A percentile compares a stretch with the other conserved stretches of the same genome.
phyloP scores from a whole-genome alignment of 2,329 filamentous ascomycete species.

The Microcyclospora pomicola region DNA sequence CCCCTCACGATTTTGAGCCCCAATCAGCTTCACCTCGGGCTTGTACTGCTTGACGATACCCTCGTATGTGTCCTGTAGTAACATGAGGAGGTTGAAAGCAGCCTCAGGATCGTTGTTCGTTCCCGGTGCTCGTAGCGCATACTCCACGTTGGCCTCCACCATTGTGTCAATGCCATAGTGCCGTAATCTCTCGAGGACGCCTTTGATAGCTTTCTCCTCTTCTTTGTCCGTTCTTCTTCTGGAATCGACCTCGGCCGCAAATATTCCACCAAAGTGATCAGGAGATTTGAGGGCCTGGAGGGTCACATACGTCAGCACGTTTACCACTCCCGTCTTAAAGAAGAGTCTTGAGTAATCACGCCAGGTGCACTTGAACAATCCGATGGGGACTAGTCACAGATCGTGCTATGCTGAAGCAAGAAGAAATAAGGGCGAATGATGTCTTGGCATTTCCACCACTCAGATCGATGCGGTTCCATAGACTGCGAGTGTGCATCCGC shows the following conservation, averaged over 20 bases:
- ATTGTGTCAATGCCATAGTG: constrained; percentile 41
- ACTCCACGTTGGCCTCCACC: constrained; percentile 48
- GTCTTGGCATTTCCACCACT: no score
- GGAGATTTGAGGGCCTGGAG: constrained; percentile 34
- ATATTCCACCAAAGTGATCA: constrained; percentile 50
- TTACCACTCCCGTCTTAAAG: no score
- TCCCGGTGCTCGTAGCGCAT: constrained; percentile 48
- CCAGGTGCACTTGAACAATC: no score
- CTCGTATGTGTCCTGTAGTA: constrained; percentile 69
- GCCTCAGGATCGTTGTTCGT: constrained; percentile 57
- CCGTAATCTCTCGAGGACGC: constrained; percentile 38
- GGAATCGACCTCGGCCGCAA: constrained; percentile 42
- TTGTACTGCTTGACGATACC: constrained; percentile 66
- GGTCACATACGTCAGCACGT: no score
- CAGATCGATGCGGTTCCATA: no score
- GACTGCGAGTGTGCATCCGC: no score
- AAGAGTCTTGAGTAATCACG: no score
- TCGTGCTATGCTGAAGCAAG: no score
- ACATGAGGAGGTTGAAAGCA: constrained; percentile 60
- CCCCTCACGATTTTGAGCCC: constrained; percentile 69
- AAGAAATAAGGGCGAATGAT: no score
- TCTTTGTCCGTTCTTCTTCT: constrained; percentile 43
- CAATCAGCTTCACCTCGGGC: constrained; percentile 57
- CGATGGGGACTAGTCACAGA: no score
- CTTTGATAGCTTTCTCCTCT: constrained; percentile 42